A percentile compares a stretch with the other conserved stretches of the same genome.
Conservation (phyloP, 805 yeast species). For the Ogataea trehalophila region DNA sequence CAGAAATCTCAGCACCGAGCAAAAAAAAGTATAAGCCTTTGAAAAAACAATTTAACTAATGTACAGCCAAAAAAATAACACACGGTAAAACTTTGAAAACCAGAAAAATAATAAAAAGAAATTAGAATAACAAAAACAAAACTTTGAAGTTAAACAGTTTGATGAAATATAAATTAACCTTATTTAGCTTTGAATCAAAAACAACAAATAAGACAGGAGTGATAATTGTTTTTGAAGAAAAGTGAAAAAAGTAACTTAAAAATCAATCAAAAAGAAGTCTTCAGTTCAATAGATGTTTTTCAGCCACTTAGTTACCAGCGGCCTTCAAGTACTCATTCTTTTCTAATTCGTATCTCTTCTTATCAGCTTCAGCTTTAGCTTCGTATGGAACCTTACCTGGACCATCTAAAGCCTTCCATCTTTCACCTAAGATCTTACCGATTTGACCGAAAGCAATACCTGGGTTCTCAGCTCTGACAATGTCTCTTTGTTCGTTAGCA, state of each 20-base stretch:
- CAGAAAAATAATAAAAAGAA: too few species aligned
- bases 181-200: too few species aligned
- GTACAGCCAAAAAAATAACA: conserved; percentile 15
- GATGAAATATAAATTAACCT: too few species aligned
- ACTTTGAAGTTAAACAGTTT: too few species aligned
- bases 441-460: conserved; percentile 94
- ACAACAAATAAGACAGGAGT: too few species aligned
- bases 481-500: conserved; percentile 96
- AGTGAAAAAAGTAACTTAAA: neutral
- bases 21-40: conserved; percentile 5
- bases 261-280: neutral
- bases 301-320: conserved; percentile 10
- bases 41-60: conserved; percentile 14
- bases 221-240: too few species aligned
- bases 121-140: too few species aligned
- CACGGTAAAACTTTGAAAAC: neutral
- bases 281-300: neutral
- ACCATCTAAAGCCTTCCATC: conserved; percentile 85
- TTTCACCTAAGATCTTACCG: conserved; percentile 92
- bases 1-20: neutral
- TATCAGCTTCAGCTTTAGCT: conserved; percentile 90
- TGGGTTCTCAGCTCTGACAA: conserved; percentile 93
- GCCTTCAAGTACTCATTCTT: conserved; percentile 72
- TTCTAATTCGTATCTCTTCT: conserved; percentile 95
- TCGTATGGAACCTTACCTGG: conserved; percentile 89